Conservation (phyloP, 306 rosid species). For the Vigna reflexopilosa region DNA sequence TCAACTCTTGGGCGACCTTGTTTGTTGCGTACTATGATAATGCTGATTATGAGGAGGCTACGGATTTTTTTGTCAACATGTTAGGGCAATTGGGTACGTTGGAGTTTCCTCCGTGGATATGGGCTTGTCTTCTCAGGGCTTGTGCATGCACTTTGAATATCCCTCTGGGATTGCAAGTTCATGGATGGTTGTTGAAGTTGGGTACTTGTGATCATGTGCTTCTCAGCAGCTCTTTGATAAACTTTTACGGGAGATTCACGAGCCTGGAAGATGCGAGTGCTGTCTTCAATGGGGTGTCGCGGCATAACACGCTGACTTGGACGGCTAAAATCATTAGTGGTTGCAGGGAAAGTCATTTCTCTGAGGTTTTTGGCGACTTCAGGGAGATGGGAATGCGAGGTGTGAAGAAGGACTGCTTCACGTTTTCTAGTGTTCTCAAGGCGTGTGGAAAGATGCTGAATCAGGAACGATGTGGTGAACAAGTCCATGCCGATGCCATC, state of each 20-base stretch:
- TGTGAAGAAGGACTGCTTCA: conserved; percentile 57
- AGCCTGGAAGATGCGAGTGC: conserved; percentile 53
- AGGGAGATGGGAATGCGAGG: conserved; percentile 63
- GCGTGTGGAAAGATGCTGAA: conserved; percentile 65
- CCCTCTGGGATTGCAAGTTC: conserved; percentile 63
- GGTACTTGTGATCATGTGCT: conserved; percentile 44
- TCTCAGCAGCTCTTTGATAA: conserved; percentile 56
- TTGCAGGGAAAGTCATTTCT: conserved; percentile 57
- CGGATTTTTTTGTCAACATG: conserved; percentile 45
- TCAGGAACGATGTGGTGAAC: conserved; percentile 53
- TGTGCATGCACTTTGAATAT: conserved; percentile 53
- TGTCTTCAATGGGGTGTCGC: conserved; percentile 46
- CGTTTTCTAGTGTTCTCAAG: conserved; percentile 65
- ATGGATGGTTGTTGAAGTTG: conserved; percentile 54
- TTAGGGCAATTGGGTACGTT: conserved; percentile 37
- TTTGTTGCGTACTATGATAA: conserved; percentile 48
- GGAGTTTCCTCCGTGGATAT: conserved; percentile 56
- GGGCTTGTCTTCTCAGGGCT: conserved; percentile 55
- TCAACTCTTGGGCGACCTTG: conserved; percentile 66
- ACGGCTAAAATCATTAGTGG: conserved; percentile 54
- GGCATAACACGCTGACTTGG: conserved; percentile 58
- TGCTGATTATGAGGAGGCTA: conserved; percentile 43
- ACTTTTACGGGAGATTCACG: conserved; percentile 61
- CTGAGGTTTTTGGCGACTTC: conserved; percentile 51
- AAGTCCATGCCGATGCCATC: conserved; percentile 62